Evolutionary conservation across 2,329 filamentous ascomycete species (phyloP).

Genomic region (Fusarium mexicanum): DNA sequence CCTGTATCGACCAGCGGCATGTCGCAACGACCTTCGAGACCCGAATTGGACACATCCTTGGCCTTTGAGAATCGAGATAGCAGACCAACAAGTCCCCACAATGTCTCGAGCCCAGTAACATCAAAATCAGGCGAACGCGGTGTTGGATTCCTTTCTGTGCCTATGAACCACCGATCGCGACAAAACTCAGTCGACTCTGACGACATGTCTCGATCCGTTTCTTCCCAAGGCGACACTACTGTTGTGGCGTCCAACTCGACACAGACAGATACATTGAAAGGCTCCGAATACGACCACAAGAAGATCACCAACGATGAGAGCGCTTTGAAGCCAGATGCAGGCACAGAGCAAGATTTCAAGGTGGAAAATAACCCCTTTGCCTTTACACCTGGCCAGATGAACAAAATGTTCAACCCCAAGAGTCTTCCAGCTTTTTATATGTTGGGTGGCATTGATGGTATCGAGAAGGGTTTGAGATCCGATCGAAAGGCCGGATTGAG

Average conservation of each 20-base stretch:
- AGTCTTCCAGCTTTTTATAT: slow-evolving; percentile 83
- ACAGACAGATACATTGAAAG: slow-evolving; percentile 53
- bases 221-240: slow-evolving; percentile 71
- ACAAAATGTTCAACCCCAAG: slow-evolving; percentile 91
- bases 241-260: slow-evolving; percentile 59
- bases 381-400: slow-evolving; percentile 83
- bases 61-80: slow-evolving; percentile 74
- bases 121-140: slow-evolving; percentile 57
- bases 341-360: slow-evolving; percentile 78
- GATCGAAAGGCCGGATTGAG: slow-evolving; percentile 80
- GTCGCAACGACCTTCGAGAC: slow-evolving; percentile 38
- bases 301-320: slow-evolving; percentile 71
- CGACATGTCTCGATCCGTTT: slow-evolving; percentile 67
- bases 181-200: slow-evolving; percentile 77
- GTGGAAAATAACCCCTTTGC: slow-evolving; percentile 86
- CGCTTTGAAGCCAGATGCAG: slow-evolving; percentile 79
- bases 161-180: slow-evolving; percentile 65
- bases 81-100: slow-evolving; percentile 76
- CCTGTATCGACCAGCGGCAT: slow-evolving; percentile 41
- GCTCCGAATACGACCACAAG: slow-evolving; percentile 55
- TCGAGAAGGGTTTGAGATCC: slow-evolving; percentile 81
- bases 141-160: slow-evolving; percentile 71
- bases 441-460: slow-evolving; percentile 78
- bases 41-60: slow-evolving; percentile 62
- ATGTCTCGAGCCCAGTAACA: slow-evolving; percentile 70